A percentile compares a stretch with the other conserved stretches of the same genome.
Evolutionary conservation across 2,329 filamentous ascomycete species (phyloP).

Genomic region (Diaporthe humulicola): DNA sequence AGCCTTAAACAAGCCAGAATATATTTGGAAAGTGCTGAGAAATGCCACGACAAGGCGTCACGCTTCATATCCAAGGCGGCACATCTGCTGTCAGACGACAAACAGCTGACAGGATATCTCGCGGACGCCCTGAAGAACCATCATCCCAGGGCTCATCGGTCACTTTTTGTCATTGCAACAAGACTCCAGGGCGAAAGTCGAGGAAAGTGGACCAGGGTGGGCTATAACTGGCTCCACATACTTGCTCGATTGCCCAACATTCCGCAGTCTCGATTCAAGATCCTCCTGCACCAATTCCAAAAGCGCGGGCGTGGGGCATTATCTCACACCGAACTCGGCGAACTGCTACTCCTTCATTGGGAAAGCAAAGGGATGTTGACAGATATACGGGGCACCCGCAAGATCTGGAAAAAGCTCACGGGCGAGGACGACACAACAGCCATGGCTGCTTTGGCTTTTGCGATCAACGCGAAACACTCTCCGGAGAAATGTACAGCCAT

Average conservation of each 20-base stretch:
- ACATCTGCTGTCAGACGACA: conserved; percentile 34
- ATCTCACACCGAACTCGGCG: conserved; percentile 44
- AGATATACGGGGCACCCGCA: not conserved
- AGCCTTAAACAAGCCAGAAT: not conserved
- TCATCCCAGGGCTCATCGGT: conserved; percentile 23
- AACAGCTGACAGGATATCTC: conserved; percentile 1
- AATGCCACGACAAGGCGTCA: conserved; percentile 3
- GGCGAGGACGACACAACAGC: conserved; percentile 40
- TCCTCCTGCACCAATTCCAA: conserved; percentile 34
- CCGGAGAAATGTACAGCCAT: conserved; percentile 32
- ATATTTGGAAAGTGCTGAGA: conserved; percentile 10
- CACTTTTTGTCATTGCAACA: conserved; percentile 27
- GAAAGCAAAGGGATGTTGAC: conserved; percentile 46
- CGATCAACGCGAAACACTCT: conserved; percentile 39
- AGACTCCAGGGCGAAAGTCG: not conserved
- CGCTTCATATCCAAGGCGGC: conserved; percentile 30
- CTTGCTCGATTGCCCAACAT: conserved; percentile 42
- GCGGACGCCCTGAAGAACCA: conserved; percentile 26
- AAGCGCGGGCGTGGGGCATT: conserved; percentile 40
- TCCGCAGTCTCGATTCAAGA: conserved; percentile 25
- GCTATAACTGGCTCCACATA: conserved; percentile 46
- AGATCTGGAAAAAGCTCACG: conserved; percentile 36
- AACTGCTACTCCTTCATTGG: conserved; percentile 50
- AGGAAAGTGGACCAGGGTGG: conserved; percentile 31
- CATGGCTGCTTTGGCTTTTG: conserved; percentile 46